These are phyloP conservation scores for Trichopus zeylanicus DNA, from an alignment of 116 monocot genomes.

Conservation along the genomic window DNA sequence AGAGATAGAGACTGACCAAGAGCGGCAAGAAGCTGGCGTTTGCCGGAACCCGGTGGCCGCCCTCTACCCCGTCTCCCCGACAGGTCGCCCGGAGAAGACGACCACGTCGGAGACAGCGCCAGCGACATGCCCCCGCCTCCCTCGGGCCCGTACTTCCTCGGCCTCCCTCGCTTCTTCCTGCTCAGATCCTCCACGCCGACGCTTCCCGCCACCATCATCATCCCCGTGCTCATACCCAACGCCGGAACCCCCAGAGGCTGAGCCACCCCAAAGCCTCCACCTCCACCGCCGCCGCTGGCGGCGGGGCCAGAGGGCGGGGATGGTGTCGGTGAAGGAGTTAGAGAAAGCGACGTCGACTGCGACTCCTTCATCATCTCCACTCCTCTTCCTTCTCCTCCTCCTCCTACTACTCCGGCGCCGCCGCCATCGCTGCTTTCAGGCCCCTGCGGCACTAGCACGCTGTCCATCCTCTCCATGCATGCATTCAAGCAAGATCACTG, in stretches of 20 bases:
- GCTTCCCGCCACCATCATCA: not conserved
- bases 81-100: not conserved
- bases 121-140: constrained; percentile 13
- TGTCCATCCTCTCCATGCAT: constrained; percentile 18
- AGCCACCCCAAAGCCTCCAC: constrained; percentile 10
- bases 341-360: constrained; percentile 12
- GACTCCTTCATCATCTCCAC: constrained; percentile 8
- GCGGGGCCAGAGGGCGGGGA: too few relatives aligned
- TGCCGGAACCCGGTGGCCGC: constrained; percentile 50
- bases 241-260: not conserved
- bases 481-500: constrained; percentile 1
- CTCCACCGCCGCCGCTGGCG: constrained; percentile 1
- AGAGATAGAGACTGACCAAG: constrained; percentile 25
- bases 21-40: constrained; percentile 56
- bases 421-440: not conserved
- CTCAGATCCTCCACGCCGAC: constrained; percentile 11
- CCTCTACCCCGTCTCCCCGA: constrained; percentile 33
- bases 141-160: constrained; percentile 17
- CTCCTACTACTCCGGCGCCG: not conserved
- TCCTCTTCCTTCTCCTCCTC: not conserved
- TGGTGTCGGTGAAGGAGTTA: constrained; percentile 11
- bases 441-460: not conserved
- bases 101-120: constrained; percentile 3
- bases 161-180: constrained; percentile 27
- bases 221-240: constrained; percentile 4